These are phyloP conservation scores for Boletus calvinii DNA, from an alignment of 1,284 basidiomycete genomes.

Conservation along the genomic window DNA sequence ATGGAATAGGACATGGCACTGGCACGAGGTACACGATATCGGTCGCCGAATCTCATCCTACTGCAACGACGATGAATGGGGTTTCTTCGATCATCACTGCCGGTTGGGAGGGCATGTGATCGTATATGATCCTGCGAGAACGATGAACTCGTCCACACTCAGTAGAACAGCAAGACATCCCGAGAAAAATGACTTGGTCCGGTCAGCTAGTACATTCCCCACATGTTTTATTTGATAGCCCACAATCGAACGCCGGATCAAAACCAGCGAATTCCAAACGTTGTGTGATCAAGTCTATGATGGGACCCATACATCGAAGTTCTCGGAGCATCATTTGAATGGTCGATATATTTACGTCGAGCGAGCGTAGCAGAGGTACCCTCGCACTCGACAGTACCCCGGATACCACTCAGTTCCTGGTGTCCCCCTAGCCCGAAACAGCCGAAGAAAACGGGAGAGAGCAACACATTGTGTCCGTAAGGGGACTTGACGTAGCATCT, in stretches of 20 bases:
- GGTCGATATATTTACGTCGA: not conserved
- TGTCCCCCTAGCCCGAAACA: not conserved
- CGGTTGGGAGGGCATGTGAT: not conserved
- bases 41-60: constrained; percentile 11
- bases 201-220: not conserved
- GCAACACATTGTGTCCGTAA: not conserved
- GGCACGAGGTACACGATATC: constrained; percentile 1
- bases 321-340: constrained; percentile 18
- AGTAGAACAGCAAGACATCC: not conserved
- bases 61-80: not conserved
- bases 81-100: constrained; percentile 2
- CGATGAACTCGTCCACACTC: not conserved
- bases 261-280: not conserved
- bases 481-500: not conserved
- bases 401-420: not conserved
- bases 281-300: not conserved
- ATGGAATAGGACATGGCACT: constrained; percentile 2
- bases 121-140: not conserved
- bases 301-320: not conserved
- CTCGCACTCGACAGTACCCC: constrained; percentile 1
- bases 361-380: not conserved
- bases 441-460: constrained; percentile 1
- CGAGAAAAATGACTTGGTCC: not conserved
- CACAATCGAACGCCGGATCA: not conserved
- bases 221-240: not conserved